phyloP scores from a whole-genome alignment of 2,329 filamentous ascomycete species.

The Aspergillus texensis region DNA sequence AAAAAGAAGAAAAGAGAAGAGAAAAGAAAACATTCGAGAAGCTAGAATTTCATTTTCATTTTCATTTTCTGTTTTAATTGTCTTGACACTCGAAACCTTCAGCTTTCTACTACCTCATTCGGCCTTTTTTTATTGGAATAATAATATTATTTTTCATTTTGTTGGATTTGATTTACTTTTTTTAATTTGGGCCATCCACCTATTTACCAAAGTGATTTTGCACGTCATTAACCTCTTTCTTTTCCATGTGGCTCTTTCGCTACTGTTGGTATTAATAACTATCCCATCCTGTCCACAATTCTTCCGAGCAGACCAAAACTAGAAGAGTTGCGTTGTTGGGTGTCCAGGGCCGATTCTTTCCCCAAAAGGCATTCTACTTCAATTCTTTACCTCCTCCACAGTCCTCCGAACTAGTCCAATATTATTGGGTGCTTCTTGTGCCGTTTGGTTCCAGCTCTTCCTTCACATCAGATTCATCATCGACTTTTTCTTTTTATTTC shows the following conservation, averaged over 20 bases:
- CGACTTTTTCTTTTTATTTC: slow-evolving; percentile 2
- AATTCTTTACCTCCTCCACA: slow-evolving; percentile 1
- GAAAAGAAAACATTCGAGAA: not conserved
- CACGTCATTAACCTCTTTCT: slow-evolving; percentile 18
- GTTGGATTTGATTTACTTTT: not conserved
- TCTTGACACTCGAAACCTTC: not conserved
- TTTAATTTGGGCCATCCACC: not conserved
- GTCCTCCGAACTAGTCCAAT: not conserved
- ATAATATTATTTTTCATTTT: not conserved
- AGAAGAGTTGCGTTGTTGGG: not conserved
- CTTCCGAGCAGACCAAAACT: slow-evolving; percentile 12
- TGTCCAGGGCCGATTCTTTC: slow-evolving; percentile 4
- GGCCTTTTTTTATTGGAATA: not conserved
- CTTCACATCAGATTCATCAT: slow-evolving; percentile 13
- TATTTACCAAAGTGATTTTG: slow-evolving; percentile 7
- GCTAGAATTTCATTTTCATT: slow-evolving; percentile 11
- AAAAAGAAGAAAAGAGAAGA: not conserved
- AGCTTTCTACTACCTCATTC: not conserved
- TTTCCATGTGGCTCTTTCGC: slow-evolving; percentile 23
- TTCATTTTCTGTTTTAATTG: not conserved
- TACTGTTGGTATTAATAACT: slow-evolving; percentile 19
- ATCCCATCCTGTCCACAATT: slow-evolving; percentile 22
- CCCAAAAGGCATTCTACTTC: slow-evolving; percentile 5
- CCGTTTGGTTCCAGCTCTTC: slow-evolving; percentile 14
- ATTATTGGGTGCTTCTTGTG: slow-evolving; percentile 20